Evolutionary conservation across 2,329 filamentous ascomycete species (phyloP).

Genomic region (Colletotrichum siamense): DNA sequence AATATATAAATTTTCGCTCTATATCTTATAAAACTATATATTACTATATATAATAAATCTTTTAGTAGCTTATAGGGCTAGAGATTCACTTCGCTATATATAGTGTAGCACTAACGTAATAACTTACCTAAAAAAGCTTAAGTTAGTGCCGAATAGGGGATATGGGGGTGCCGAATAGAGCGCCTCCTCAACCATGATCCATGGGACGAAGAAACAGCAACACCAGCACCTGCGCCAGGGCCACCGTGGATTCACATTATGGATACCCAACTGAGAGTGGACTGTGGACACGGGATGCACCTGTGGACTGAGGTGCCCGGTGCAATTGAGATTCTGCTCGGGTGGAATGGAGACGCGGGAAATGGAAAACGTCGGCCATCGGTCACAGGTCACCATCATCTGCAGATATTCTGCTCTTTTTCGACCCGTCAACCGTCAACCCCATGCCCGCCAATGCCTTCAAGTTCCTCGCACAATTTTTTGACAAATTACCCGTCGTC

Average conservation of each 20-base stretch:
- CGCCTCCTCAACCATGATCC: conserved; percentile 3
- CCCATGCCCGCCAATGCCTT: neutral
- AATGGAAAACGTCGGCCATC: neutral
- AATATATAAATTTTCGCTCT: too few relatives aligned
- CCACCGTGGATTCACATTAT: neutral
- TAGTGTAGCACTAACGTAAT: too few relatives aligned
- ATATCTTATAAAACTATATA: too few relatives aligned
- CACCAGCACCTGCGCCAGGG: neutral
- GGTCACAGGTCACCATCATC: neutral
- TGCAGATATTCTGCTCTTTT: neutral
- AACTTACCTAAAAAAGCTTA: too few relatives aligned
- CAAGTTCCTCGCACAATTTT: neutral
- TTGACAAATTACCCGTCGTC: neutral
- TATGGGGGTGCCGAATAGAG: too few relatives aligned
- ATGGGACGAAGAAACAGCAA: neutral
- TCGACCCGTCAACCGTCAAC: neutral
- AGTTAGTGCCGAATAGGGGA: accelerated
- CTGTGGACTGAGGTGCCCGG: neutral
- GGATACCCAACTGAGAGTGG: neutral
- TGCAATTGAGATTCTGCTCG: neutral
- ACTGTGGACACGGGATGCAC: neutral
- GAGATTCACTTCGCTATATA: too few relatives aligned
- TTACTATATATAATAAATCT: too few relatives aligned
- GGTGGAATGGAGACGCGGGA: conserved; percentile 4
- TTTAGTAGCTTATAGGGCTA: too few relatives aligned